Conservation (phyloP, 805 yeast species). For the Pachysolen tannophilus region DNA sequence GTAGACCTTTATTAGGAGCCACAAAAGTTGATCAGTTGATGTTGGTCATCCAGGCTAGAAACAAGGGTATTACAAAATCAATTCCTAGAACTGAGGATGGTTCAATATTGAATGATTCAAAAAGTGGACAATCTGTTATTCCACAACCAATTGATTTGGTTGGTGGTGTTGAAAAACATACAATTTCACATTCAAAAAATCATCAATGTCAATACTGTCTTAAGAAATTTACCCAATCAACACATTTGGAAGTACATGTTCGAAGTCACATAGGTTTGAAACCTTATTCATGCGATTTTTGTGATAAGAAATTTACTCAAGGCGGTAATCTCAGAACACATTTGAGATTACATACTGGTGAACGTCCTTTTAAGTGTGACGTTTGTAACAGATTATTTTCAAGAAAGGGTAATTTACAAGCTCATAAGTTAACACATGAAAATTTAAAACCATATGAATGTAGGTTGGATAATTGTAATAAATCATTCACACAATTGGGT, state of each 20-base stretch:
- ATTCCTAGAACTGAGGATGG: constrained; percentile 67
- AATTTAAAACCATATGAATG: constrained; percentile 74
- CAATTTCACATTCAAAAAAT: constrained; percentile 35
- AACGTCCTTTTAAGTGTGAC: constrained; percentile 79
- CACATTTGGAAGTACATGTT: constrained; percentile 85
- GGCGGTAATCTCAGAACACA: constrained; percentile 89
- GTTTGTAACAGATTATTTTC: constrained; percentile 73
- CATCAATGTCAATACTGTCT: constrained; percentile 73
- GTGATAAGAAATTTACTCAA: constrained; percentile 80
- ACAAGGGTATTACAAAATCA: constrained; percentile 60
- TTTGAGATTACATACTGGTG: constrained; percentile 82
- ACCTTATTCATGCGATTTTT: constrained; percentile 73
- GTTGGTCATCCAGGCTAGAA: constrained; percentile 86
- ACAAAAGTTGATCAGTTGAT: constrained; percentile 87
- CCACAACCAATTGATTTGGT: constrained; percentile 60
- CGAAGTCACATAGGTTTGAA: constrained; percentile 82
- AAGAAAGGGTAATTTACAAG: constrained; percentile 86
- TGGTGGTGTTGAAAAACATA: constrained; percentile 73
- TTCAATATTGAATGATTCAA: constrained; percentile 42
- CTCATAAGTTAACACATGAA: constrained; percentile 78
- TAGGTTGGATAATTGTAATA: constrained; percentile 72
- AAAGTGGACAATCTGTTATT: constrained; percentile 30
- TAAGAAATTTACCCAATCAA: constrained; percentile 79
- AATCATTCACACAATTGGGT: constrained; percentile 85
- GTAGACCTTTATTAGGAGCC: constrained; percentile 69